These are phyloP conservation scores for Stagonosporopsis chrysanthemi DNA, from an alignment of 2,329 filamentous ascomycete genomes.

Conservation along the genomic window DNA sequence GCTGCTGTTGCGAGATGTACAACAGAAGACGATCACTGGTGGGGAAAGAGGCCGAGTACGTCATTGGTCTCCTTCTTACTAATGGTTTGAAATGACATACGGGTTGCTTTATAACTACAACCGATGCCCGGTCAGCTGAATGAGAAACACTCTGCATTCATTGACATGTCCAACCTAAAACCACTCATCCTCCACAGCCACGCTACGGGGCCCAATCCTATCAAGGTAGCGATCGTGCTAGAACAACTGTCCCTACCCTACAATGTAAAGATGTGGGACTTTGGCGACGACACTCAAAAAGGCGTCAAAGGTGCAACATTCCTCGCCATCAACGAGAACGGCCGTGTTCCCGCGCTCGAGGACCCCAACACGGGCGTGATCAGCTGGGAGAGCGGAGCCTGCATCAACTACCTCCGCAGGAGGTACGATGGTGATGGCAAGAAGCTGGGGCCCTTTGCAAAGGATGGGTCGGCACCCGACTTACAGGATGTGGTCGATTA, in stretches of 20 bases:
- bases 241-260: constrained; percentile 56
- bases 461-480: not conserved
- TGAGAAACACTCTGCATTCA: too few species aligned
- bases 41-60: constrained; percentile 1
- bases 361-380: constrained; percentile 53
- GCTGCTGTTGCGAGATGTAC: not conserved
- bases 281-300: constrained; percentile 47
- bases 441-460: constrained; percentile 2
- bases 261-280: constrained; percentile 49
- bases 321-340: constrained; percentile 50
- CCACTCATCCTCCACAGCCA: constrained; percentile 24
- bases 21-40: constrained; percentile 1
- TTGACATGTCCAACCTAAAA: constrained; percentile 13
- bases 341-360: constrained; percentile 52
- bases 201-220: constrained; percentile 48
- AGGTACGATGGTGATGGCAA: constrained; percentile 7
- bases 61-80: constrained; percentile 9
- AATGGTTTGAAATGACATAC: constrained; percentile 3
- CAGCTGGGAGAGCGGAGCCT: constrained; percentile 20
- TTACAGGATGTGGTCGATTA: constrained; percentile 12
- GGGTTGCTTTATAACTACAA: not conserved
- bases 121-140: not conserved
- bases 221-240: constrained; percentile 56
- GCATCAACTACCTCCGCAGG: constrained; percentile 12
- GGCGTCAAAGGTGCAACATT: constrained; percentile 38